Base-by-base conservation (phyloP, 805 yeast species). In the Ogataea pilisensis region DNA sequence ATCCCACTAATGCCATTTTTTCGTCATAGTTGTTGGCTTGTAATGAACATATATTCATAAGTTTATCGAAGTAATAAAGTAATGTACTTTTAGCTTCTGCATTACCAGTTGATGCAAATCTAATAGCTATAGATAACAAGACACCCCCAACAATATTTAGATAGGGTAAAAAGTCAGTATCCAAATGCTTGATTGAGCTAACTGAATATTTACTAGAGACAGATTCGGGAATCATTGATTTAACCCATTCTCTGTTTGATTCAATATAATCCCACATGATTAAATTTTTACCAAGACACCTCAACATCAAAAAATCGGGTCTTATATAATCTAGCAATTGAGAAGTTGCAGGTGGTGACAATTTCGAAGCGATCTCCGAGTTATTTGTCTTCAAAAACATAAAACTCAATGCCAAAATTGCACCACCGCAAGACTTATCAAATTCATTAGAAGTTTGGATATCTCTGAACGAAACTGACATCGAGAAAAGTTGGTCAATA, bases 121-220 rank as follows among this genome's bases (percentile, higher is more conserved):
- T 78, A 24, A 93, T 63, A 0, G 91, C 93, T 45, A 90, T 69
- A 0, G 96, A 73, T 38, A 87, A 55, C 40, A 91, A 75, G 0
- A 78, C 63, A 0, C 98, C 99, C 2, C 86, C 85, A 3, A 88
- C 55, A 26, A 83, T 72, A 54, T 82, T 79, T 50, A 77, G 76
- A 49, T 72, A 74, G 3, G 80, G 75, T 34, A 87, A 58, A 43
- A 76, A 78, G 44, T 82, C 89, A 41, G 82, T 75, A 43, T 78
- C 76, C 34, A 81, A 60, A 4, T 48, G 42, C 4, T 53, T 18
- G 47, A 57, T 60, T 37, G 55, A n/a, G 22, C 50, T 49, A 42
- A 57, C 42, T 1, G 57, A 39, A 48, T 60, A 66, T 31, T 61
- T 58, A 12, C 53, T 54, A 6, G 22, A 60, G 49, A 79, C 50